Percentiles rank a stretch among this genome's conserved stretches.
These are phyloP conservation scores for Phytophthora idaei DNA, from an alignment of 352 stramenopile species.

Conservation along the genomic window DNA sequence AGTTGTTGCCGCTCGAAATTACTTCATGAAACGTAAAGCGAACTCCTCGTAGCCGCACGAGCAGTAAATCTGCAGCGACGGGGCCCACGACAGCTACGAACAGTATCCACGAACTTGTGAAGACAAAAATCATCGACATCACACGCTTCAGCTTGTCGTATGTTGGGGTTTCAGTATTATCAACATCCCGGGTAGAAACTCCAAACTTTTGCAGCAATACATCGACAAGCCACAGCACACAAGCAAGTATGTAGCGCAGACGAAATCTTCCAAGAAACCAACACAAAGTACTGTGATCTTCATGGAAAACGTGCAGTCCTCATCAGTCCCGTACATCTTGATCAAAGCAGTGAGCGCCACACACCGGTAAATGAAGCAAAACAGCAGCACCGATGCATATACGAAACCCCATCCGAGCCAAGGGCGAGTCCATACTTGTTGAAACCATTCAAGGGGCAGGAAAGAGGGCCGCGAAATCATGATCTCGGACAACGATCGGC, in stretches of 20 bases:
- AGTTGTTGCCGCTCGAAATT: slow-evolving; percentile 19
- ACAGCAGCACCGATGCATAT: slow-evolving; percentile 31
- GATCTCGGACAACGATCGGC: not conserved
- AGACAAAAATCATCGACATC: not conserved
- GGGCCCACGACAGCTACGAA: slow-evolving; percentile 26
- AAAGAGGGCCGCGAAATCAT: not conserved
- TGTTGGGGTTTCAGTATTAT: not conserved
- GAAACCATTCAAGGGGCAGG: not conserved
- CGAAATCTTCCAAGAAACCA: slow-evolving; percentile 50
- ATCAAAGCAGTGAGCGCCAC: slow-evolving; percentile 16
- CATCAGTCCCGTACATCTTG: not conserved
- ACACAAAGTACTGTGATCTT: slow-evolving; percentile 2
- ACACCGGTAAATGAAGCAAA: slow-evolving; percentile 41
- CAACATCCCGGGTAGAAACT: not conserved
- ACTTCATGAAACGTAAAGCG: slow-evolving; percentile 41
- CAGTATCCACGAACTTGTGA: slow-evolving; percentile 29
- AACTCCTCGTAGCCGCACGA: slow-evolving; percentile 36
- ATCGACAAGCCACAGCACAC: slow-evolving; percentile 8
- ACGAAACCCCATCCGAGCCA: slow-evolving; percentile 50
- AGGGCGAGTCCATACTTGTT: slow-evolving; percentile 9
- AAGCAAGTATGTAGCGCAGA: slow-evolving; percentile 33
- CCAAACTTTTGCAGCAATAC: slow-evolving; percentile 4
- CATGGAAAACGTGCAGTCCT: slow-evolving; percentile 24
- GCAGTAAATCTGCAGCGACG: slow-evolving; percentile 37
- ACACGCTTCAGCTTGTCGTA: not conserved